Conservation (phyloP, 305 asterid species). For the Salvia sclarea region DNA sequence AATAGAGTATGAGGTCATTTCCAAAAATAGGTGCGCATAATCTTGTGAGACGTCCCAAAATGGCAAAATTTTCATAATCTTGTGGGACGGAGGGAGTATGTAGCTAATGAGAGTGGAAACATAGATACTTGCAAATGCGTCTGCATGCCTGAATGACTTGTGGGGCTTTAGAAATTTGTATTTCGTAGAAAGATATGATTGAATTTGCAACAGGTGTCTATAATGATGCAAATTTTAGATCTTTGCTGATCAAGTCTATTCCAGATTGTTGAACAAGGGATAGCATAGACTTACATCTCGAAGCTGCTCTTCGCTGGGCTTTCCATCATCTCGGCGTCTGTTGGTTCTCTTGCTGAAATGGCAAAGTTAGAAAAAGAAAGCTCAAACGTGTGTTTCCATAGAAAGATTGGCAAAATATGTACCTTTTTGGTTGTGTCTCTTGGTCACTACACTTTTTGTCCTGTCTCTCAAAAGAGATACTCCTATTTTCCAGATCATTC, state of each 20-base stretch:
- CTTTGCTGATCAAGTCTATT: not conserved
- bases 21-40: too few species aligned
- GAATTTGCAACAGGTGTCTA: conserved; percentile 1
- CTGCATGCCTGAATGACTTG: not conserved
- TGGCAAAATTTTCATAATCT: too few species aligned
- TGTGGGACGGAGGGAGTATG: too few species aligned
- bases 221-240: not conserved
- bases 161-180: not conserved
- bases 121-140: not conserved
- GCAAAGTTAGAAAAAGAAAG: conserved; percentile 33
- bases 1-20: too few species aligned
- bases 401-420: conserved; percentile 22
- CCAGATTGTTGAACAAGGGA: not conserved
- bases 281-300: conserved; percentile 55
- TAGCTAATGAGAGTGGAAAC: not conserved
- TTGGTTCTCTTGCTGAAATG: conserved; percentile 46
- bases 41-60: too few species aligned
- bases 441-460: conserved; percentile 43
- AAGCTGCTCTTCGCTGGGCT: conserved; percentile 43
- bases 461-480: conserved; percentile 30
- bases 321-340: conserved; percentile 38
- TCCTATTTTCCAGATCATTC: conserved; percentile 40
- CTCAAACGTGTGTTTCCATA: conserved; percentile 20
- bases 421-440: conserved; percentile 54
- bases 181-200: conserved; percentile 1